These are phyloP conservation scores for Suillus sp. DNA, from an alignment of 768 basidiomycete genomes.

Conservation along the genomic window DNA sequence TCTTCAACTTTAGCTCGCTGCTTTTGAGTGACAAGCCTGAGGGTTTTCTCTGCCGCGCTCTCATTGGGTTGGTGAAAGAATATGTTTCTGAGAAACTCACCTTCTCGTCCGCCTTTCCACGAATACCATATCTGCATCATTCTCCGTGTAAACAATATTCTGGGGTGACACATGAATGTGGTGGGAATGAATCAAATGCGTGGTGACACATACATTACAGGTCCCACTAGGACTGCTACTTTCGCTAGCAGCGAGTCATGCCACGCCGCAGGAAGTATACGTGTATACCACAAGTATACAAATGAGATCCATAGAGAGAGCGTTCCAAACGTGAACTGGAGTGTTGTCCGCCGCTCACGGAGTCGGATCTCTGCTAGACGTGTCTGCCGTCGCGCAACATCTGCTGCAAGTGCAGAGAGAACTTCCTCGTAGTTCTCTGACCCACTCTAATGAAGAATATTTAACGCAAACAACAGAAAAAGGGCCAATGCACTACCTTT, in stretches of 20 bases:
- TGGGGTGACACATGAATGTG: conserved; percentile 24
- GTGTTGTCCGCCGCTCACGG: conserved; percentile 77
- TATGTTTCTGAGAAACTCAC: conserved; percentile 37
- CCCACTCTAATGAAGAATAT: conserved; percentile 15
- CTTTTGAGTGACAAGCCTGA: conserved; percentile 71
- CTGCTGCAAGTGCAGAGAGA: conserved; percentile 62
- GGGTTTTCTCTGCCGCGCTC: conserved; percentile 64
- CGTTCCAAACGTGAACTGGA: conserved; percentile 78
- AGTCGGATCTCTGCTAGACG: conserved; percentile 82
- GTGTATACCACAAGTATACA: conserved; percentile 72
- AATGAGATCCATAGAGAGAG: conserved; percentile 74
- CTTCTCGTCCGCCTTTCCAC: conserved; percentile 78
- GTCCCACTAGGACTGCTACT: conserved; percentile 63
- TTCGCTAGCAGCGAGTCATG: conserved; percentile 38
- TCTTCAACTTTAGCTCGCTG: conserved; percentile 90
- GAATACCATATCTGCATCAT: conserved; percentile 86
- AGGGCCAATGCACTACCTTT: conserved; percentile 22
- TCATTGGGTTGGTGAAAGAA: conserved; percentile 5
- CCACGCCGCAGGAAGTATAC: conserved; percentile 47
- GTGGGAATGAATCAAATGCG: neutral
- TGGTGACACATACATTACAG: conserved; percentile 65
- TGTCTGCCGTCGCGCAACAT: conserved; percentile 74
- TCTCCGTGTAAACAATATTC: conserved; percentile 74
- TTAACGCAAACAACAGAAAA: neutral
- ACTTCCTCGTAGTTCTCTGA: conserved; percentile 76